These are phyloP conservation scores for Cymbopogon citratus DNA, from an alignment of 176 grass and related monocot species.

Conservation along the genomic window DNA sequence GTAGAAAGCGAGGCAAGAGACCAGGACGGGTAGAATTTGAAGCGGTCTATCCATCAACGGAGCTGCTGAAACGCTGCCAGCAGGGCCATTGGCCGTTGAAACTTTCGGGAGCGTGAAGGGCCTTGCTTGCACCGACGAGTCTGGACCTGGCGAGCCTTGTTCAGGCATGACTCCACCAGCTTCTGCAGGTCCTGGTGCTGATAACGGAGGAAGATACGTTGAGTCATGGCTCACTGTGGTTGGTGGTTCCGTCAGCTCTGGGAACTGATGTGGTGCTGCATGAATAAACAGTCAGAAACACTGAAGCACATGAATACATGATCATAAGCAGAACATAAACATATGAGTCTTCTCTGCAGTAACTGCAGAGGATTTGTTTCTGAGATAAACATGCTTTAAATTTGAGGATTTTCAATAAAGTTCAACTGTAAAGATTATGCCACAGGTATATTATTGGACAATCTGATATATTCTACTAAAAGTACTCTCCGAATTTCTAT, in stretches of 20 bases:
- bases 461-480: not conserved
- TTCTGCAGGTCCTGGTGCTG: conserved; percentile 53
- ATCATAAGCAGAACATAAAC: not conserved
- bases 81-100: conserved; percentile 43
- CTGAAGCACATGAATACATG: not conserved
- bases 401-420: not conserved
- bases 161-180: conserved; percentile 54
- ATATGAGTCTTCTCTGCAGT: not conserved
- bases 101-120: conserved; percentile 45
- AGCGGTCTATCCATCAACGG: not conserved
- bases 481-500: not conserved
- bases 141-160: conserved; percentile 57
- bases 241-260: conserved; percentile 49
- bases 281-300: not conserved
- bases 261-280: conserved; percentile 58
- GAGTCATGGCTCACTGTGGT: conserved; percentile 46
- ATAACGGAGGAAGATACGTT: conserved; percentile 48
- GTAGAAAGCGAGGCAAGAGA: conserved; percentile 28
- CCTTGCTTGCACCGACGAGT: conserved; percentile 42
- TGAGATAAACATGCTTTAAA: not conserved
- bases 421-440: not conserved
- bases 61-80: conserved; percentile 56
- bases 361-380: too few species aligned
- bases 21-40: conserved; percentile 20
- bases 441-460: not conserved